Evolutionary conservation across 164 flowering plant genomes (phyloP).

Genomic region (Vitis cinerea): DNA sequence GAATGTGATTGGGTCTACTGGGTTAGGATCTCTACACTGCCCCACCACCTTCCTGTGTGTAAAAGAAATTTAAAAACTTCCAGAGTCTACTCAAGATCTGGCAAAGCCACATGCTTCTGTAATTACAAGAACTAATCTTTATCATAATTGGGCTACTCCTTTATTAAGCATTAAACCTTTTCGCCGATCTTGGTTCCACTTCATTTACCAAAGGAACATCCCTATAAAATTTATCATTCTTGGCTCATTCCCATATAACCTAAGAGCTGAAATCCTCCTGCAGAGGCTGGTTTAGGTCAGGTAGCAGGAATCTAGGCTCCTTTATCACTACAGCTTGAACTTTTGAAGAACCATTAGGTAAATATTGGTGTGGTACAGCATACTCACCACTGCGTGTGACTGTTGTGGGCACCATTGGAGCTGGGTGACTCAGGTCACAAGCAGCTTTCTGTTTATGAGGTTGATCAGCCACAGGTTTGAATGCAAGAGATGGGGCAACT

Average conservation of each 20-base stretch:
- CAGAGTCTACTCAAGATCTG: not conserved
- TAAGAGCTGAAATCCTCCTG: slow-evolving; percentile 19
- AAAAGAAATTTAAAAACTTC: slow-evolving; percentile 1
- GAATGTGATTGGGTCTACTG: slow-evolving; percentile 13
- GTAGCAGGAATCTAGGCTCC: slow-evolving; percentile 23
- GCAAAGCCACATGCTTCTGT: slow-evolving; percentile 8
- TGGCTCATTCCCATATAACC: slow-evolving; percentile 18
- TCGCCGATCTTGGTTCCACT: not conserved
- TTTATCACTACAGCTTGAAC: not conserved
- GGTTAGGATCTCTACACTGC: slow-evolving; percentile 35
- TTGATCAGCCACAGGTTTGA: slow-evolving; percentile 12
- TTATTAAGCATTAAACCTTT: slow-evolving; percentile 1
- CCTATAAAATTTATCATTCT: slow-evolving; percentile 1
- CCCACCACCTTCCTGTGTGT: slow-evolving; percentile 17
- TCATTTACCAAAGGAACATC: slow-evolving; percentile 3
- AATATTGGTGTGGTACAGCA: not conserved
- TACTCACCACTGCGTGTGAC: not conserved
- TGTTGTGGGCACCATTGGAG: not conserved
- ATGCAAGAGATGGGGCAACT: slow-evolving; percentile 1
- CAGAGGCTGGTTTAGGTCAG: slow-evolving; percentile 50
- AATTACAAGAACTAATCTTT: slow-evolving; percentile 11
- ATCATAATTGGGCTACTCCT: slow-evolving; percentile 5
- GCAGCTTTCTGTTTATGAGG: slow-evolving; percentile 3
- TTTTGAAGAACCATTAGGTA: slow-evolving; percentile 2
- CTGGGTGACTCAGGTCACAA: not conserved